Percentiles rank a stretch among this genome's conserved stretches.
Evolutionary conservation across 495 filamentous ascomycete genomes (phyloP).

Genomic region (Trichoderma orchidacearum): DNA sequence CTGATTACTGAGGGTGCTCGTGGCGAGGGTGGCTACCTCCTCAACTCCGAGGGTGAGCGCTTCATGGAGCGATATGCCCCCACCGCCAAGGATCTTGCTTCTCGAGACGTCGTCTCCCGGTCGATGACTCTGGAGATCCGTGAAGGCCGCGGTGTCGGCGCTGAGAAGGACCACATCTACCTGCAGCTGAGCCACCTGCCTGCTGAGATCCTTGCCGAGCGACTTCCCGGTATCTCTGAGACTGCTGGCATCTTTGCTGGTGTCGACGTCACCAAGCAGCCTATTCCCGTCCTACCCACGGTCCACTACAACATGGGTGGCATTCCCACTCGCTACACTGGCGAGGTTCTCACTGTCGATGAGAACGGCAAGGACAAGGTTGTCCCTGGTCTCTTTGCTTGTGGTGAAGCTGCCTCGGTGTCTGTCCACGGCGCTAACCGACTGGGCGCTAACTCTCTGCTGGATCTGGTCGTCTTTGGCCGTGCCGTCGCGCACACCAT

Average conservation of each 20-base stretch:
- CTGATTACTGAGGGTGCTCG: slow-evolving; percentile 96
- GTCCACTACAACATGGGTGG: slow-evolving; percentile 99
- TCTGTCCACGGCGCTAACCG: slow-evolving; percentile 97
- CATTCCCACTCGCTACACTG: slow-evolving; percentile 93
- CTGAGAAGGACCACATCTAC: slow-evolving; percentile 95
- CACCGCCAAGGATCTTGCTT: slow-evolving; percentile 91
- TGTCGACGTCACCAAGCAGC: slow-evolving; percentile 91
- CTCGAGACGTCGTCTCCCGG: slow-evolving; percentile 85
- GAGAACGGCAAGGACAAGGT: slow-evolving; percentile 78
- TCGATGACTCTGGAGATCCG: slow-evolving; percentile 97
- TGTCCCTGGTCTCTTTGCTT: slow-evolving; percentile 89
- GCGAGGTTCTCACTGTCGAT: slow-evolving; percentile 83
- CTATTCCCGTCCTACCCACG: slow-evolving; percentile 91
- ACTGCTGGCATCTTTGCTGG: slow-evolving; percentile 93
- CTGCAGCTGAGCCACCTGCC: slow-evolving; percentile 92
- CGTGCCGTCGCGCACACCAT: slow-evolving; percentile 93
- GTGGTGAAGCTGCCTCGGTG: slow-evolving; percentile 92
- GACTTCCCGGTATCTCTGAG: slow-evolving; percentile 96
- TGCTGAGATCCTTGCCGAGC: slow-evolving; percentile 80
- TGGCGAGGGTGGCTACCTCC: slow-evolving; percentile 94
- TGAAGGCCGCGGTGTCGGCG: slow-evolving; percentile 88
- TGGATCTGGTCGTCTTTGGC: slow-evolving; percentile 94
- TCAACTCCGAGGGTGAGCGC: slow-evolving; percentile 92
- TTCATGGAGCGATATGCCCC: slow-evolving; percentile 99
- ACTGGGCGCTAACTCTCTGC: slow-evolving; percentile 92